These are phyloP conservation scores for Amauroascus niger DNA, from an alignment of 2,329 filamentous ascomycete genomes.

Conservation along the genomic window DNA sequence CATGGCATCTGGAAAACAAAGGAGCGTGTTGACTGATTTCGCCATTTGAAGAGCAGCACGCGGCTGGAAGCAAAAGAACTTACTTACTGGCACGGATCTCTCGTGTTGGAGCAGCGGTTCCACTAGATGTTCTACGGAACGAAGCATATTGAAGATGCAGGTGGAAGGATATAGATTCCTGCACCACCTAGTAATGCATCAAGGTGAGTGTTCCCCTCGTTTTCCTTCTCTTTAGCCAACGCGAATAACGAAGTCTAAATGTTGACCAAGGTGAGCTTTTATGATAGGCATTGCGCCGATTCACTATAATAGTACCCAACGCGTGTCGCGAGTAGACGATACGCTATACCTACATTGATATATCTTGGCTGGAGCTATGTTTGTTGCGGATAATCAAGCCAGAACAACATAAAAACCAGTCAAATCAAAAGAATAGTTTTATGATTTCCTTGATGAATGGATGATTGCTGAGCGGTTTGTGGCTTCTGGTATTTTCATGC, in stretches of 20 bases:
- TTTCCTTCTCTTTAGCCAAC: background rate
- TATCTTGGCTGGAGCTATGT: too few relatives aligned
- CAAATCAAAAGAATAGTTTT: too few relatives aligned
- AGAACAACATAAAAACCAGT: too few relatives aligned
- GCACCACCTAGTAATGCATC: background rate
- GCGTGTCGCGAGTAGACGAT: too few relatives aligned
- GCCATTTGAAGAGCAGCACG: background rate
- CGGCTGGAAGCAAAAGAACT: conserved; percentile 8
- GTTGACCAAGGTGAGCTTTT: background rate
- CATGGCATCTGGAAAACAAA: conserved; percentile 52
- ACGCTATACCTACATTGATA: background rate
- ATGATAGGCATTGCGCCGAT: background rate
- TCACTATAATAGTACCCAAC: background rate
- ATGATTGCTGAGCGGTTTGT: conserved; percentile 52
- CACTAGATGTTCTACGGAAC: background rate
- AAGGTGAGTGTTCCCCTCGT: background rate
- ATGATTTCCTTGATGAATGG: conserved; percentile 39
- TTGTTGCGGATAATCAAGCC: too few relatives aligned
- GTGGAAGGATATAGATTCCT: background rate
- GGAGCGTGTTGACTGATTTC: conserved; percentile 53
- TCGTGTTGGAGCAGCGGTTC: background rate
- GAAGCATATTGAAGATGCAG: background rate
- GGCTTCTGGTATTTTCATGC: conserved; percentile 50
- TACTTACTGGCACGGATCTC: conserved; percentile 3
- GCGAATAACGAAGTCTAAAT: background rate